Conservation (phyloP, 345 rosid genomes). For the Hypericum androsaemum region DNA sequence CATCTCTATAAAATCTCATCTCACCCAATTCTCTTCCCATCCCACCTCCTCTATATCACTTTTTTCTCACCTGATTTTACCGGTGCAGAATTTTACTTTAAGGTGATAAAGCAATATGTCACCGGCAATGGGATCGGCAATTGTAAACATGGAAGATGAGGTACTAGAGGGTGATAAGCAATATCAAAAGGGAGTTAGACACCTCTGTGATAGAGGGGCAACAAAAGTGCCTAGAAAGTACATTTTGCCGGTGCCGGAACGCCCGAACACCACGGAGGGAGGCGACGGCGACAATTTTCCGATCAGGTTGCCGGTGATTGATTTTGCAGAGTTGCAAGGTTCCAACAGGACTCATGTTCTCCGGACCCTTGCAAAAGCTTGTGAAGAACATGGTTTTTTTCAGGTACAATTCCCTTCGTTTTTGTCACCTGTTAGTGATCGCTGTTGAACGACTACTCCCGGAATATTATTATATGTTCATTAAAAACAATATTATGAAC, state of each 20-base stretch:
- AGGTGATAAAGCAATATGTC: too few relatives aligned
- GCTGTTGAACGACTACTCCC: too few relatives aligned
- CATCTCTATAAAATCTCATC: too few relatives aligned
- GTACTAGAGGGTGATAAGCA: slow-evolving; percentile 8
- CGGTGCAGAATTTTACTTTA: too few relatives aligned
- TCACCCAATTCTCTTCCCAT: too few relatives aligned
- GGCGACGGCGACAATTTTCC: slow-evolving; percentile 14
- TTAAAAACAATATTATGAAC: too few relatives aligned
- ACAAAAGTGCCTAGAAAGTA: slow-evolving; percentile 56
- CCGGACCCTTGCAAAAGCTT: slow-evolving; percentile 45
- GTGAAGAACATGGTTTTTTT: slow-evolving; percentile 63
- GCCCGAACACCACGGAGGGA: slow-evolving; percentile 24
- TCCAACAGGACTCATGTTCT: slow-evolving; percentile 42
- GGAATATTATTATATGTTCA: neutral
- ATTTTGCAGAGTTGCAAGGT: slow-evolving; percentile 54
- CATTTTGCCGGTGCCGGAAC: slow-evolving; percentile 47
- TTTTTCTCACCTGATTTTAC: too few relatives aligned
- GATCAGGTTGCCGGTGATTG: slow-evolving; percentile 66
- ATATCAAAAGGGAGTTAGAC: slow-evolving; percentile 71
- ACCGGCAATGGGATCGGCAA: too few relatives aligned
- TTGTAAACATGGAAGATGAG: too few relatives aligned
- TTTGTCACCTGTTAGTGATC: neutral
- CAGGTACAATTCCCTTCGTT: slow-evolving; percentile 32
- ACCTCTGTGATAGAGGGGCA: slow-evolving; percentile 45
- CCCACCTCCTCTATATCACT: too few relatives aligned